Evolutionary conservation across 768 basidiomycete genomes (phyloP).

Genomic region (Brasilioporus rufonigricans): DNA sequence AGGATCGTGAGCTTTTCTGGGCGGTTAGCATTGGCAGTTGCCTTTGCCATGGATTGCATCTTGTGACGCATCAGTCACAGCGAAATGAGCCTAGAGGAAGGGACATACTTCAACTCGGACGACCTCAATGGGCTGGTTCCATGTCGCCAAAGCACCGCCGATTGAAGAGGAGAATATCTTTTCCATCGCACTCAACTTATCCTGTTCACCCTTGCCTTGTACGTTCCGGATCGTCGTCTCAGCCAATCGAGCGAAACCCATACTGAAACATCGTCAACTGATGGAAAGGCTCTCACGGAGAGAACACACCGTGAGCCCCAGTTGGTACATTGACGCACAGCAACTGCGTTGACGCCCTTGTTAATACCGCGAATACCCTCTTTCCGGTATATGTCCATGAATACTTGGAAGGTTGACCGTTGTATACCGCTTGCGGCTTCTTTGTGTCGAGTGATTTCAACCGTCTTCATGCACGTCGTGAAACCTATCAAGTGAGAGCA

Average conservation of each 20-base stretch:
- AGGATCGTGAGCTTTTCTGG: slow-evolving; percentile 90
- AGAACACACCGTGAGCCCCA: slow-evolving; percentile 80
- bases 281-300: background rate
- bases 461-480: slow-evolving; percentile 99
- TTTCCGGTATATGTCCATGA: slow-evolving; percentile 88
- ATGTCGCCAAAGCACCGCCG: slow-evolving; percentile 94
- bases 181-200: slow-evolving; percentile 72
- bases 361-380: slow-evolving; percentile 97
- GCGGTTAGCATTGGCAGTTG: slow-evolving; percentile 64
- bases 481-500: slow-evolving; percentile 57
- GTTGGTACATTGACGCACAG: slow-evolving; percentile 89
- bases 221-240: slow-evolving; percentile 75
- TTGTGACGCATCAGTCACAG: slow-evolving; percentile 32
- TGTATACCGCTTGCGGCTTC: slow-evolving; percentile 80
- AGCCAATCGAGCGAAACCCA: slow-evolving; percentile 94
- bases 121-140: slow-evolving; percentile 99
- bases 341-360: slow-evolving; percentile 97
- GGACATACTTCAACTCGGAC: slow-evolving; percentile 83
- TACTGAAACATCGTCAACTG: slow-evolving; percentile 45
- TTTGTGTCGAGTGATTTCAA: slow-evolving; percentile 95
- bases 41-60: slow-evolving; percentile 99
- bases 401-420: slow-evolving; percentile 92
- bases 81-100: background rate
- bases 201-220: slow-evolving; percentile 75
- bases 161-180: slow-evolving; percentile 87